Evolutionary conservation across 2,329 filamentous ascomycete species (phyloP).

Genomic region (Talaromyces albobiverticillius): DNA sequence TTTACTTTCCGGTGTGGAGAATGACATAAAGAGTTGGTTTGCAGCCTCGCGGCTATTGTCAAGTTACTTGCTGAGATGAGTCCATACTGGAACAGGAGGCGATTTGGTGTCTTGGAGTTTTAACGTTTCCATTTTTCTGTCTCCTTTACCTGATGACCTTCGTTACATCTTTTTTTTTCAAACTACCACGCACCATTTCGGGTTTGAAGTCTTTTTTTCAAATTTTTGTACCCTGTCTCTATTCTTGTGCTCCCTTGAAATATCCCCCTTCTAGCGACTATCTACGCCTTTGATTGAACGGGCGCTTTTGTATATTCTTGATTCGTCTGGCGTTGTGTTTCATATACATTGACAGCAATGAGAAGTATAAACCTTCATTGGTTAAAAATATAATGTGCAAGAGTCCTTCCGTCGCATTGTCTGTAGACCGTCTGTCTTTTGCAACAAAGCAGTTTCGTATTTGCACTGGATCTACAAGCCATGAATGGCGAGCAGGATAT

Average conservation of each 20-base stretch:
- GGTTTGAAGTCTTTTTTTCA: background rate
- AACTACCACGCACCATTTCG: background rate
- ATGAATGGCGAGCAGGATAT: no score
- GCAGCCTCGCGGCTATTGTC: constrained; percentile 25
- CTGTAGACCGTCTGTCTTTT: no score
- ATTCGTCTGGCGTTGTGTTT: background rate
- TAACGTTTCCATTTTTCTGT: background rate
- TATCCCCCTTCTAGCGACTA: background rate
- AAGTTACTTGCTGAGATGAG: constrained; percentile 11
- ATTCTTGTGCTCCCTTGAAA: background rate
- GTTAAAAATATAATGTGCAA: no score
- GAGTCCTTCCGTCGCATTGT: no score
- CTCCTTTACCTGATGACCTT: background rate
- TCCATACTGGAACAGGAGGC: constrained; percentile 18
- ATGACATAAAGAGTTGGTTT: constrained; percentile 23
- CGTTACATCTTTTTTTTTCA: background rate
- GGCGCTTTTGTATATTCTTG: constrained; percentile 2
- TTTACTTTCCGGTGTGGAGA: constrained; percentile 21
- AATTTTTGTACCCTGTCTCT: background rate
- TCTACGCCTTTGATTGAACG: background rate
- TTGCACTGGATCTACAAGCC: no score
- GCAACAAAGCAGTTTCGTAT: no score
- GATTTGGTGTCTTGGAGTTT: constrained; percentile 26
- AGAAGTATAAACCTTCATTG: background rate
- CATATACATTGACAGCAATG: background rate